Conservation (phyloP, 257 asterid species). For the Leptodermis oblonga region DNA sequence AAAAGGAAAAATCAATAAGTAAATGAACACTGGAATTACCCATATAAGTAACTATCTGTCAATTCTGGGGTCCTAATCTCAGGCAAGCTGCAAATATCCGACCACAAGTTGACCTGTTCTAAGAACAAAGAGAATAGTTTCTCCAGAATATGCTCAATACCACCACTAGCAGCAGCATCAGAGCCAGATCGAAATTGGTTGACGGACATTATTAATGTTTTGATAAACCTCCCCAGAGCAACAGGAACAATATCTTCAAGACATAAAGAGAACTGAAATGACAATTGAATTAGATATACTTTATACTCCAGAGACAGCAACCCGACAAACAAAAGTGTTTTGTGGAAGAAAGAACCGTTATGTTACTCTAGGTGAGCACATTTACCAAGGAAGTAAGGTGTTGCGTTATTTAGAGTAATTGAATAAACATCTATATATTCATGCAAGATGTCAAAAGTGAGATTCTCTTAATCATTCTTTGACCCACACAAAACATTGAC, state of each 20-base stretch:
- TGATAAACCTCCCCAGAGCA: conserved; percentile 80
- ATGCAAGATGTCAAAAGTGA: background rate
- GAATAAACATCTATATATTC: background rate
- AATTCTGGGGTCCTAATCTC: conserved; percentile 72
- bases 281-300: conserved; percentile 19
- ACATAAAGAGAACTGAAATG: conserved; percentile 87
- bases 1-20: background rate
- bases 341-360: background rate
- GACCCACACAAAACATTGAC: background rate
- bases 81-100: conserved; percentile 79
- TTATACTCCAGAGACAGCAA: background rate
- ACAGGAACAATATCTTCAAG: conserved; percentile 96
- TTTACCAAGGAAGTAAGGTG: background rate
- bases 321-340: background rate
- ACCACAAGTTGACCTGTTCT: conserved; percentile 87
- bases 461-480: background rate
- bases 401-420: background rate
- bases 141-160: conserved; percentile 70
- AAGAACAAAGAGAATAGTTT: conserved; percentile 75
- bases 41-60: conserved; percentile 69
- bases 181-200: conserved; percentile 38
- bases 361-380: background rate
- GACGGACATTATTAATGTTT: conserved; percentile 56
- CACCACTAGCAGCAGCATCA: conserved; percentile 32
- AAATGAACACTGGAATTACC: conserved; percentile 37